These are phyloP conservation scores for Rosa lucieae DNA, from an alignment of 306 rosid genomes.

Conservation along the genomic window DNA sequence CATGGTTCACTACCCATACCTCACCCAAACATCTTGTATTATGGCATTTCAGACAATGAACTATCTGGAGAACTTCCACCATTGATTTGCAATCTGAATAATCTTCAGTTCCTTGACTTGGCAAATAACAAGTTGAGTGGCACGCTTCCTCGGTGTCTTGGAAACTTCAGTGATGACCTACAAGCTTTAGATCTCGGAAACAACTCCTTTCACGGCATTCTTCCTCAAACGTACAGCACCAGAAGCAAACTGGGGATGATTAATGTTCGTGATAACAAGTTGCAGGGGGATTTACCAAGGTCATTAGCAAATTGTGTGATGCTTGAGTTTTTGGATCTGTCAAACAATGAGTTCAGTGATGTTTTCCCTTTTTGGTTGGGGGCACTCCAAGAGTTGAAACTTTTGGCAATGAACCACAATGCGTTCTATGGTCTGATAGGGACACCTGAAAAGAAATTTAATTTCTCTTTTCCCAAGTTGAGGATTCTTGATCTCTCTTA, in stretches of 20 bases:
- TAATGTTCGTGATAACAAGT: too few species aligned
- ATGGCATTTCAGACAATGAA: neutral
- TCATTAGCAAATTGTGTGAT: too few species aligned
- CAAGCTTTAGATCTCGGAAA: neutral
- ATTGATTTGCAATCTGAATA: neutral
- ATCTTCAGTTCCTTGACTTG: neutral
- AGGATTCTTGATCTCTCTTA: neutral
- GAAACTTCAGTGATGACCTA: neutral
- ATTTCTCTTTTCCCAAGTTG: neutral
- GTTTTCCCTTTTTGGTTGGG: neutral
- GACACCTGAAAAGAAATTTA: too few species aligned
- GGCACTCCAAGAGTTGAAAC: neutral
- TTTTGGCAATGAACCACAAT: neutral
- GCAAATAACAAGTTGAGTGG: constrained; percentile 11
- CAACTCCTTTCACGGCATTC: neutral
- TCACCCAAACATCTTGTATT: rapidly evolving
- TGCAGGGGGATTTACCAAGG: too few species aligned
- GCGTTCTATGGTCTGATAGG: neutral
- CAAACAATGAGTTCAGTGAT: too few species aligned
- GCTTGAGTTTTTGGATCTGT: too few species aligned
- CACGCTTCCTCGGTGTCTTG: neutral
- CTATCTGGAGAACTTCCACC: neutral
- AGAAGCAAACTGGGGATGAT: too few species aligned
- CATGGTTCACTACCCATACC: neutral
- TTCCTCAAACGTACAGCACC: neutral